Percentiles rank a stretch among this genome's conserved stretches.
Conservation (phyloP, 306 rosid species). For the Prunus davidiana region DNA sequence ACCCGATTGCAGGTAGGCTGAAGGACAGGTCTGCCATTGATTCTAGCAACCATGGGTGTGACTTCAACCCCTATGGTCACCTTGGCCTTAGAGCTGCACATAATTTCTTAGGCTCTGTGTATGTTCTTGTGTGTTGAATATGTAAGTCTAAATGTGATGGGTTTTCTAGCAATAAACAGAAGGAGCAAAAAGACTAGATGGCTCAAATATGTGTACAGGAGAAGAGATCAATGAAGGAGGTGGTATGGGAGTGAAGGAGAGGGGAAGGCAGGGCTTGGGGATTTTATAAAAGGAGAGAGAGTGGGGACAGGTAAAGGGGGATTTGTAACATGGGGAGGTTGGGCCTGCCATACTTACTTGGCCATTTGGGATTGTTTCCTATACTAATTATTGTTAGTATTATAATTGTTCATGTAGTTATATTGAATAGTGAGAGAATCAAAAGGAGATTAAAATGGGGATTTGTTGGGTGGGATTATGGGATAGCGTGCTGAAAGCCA, state of each 20-base stretch:
- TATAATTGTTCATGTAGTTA: background rate
- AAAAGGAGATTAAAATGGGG: slow-evolving; percentile 34
- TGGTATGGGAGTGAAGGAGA: slow-evolving; percentile 38
- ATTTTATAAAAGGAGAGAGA: slow-evolving; percentile 44
- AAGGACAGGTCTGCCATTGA: slow-evolving; percentile 79
- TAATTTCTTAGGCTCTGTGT: slow-evolving; percentile 8
- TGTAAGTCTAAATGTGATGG: background rate
- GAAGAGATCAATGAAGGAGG: slow-evolving; percentile 17
- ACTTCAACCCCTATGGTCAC: slow-evolving; percentile 51
- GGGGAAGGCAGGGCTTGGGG: slow-evolving; percentile 37
- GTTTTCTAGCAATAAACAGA: background rate
- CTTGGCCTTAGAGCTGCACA: slow-evolving; percentile 76
- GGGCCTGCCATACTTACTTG: slow-evolving; percentile 62
- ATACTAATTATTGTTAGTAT: slow-evolving; percentile 13
- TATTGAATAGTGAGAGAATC: slow-evolving; percentile 21
- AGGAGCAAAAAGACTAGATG: slow-evolving; percentile 17
- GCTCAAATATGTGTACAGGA: slow-evolving; percentile 12
- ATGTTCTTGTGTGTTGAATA: background rate
- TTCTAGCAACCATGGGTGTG: slow-evolving; percentile 42
- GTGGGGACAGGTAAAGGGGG: slow-evolving; percentile 37
- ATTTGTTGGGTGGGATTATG: background rate
- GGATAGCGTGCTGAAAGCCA: slow-evolving; percentile 26
- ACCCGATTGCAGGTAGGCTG: slow-evolving; percentile 84
- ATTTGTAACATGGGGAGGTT: slow-evolving; percentile 78
- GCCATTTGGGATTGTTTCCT: slow-evolving; percentile 45